phyloP scores from a whole-genome alignment of 768 basidiomycete genomes.

The Kwoniella bestiolae region DNA sequence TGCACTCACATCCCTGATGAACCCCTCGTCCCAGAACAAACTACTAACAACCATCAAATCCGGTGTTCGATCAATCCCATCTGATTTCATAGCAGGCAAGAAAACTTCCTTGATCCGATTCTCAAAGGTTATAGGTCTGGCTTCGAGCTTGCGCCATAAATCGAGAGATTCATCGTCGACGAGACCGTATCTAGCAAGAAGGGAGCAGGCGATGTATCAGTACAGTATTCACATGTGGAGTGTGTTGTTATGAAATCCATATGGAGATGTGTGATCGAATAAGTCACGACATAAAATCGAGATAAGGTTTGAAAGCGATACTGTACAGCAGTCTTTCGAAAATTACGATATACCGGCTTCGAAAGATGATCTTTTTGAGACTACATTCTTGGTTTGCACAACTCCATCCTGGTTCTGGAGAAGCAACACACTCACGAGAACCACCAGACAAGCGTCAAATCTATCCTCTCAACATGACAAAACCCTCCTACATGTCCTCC shows the following conservation, averaged over 20 bases:
- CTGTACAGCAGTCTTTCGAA: too few relatives aligned
- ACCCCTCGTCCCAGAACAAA: constrained; percentile 43
- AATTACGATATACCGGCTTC: too few relatives aligned
- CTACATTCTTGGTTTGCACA: too few relatives aligned
- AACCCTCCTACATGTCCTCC: constrained; percentile 29
- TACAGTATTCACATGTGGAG: too few relatives aligned
- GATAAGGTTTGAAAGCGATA: too few relatives aligned
- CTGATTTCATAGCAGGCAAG: constrained; percentile 24
- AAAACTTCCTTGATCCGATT: constrained; percentile 27
- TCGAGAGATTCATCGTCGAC: constrained; percentile 32
- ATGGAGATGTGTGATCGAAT: too few relatives aligned
- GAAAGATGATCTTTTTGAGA: too few relatives aligned
- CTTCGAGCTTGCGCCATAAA: constrained; percentile 17
- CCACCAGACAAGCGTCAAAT: constrained; percentile 33
- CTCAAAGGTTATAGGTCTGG: constrained; percentile 33
- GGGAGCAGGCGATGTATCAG: too few relatives aligned
- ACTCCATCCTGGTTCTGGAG: too few relatives aligned
- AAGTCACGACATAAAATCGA: too few relatives aligned
- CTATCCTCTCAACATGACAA: constrained; percentile 27
- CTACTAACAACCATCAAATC: constrained; percentile 31
- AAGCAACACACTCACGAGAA: constrained; percentile 39
- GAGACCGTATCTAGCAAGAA: constrained; percentile 26
- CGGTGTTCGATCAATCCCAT: constrained; percentile 12
- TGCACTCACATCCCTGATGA: constrained; percentile 31
- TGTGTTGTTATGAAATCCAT: too few relatives aligned